phyloP scores from a whole-genome alignment of 495 filamentous ascomycete genomes.

The Bacidia rubella region DNA sequence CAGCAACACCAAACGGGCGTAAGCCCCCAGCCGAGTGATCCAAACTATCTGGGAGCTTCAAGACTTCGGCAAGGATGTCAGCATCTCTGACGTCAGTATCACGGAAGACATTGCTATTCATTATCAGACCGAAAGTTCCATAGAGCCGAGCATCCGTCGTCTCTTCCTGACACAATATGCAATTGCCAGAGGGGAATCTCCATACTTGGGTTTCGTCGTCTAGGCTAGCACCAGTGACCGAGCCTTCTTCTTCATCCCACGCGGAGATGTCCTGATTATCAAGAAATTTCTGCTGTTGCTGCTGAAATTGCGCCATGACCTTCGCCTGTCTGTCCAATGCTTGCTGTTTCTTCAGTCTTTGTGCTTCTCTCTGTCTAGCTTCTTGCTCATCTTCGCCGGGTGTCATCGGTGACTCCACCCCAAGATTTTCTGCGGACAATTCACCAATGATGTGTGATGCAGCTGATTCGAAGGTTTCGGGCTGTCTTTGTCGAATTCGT shows the following conservation, averaged over 20 bases:
- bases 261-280: constrained; percentile 71
- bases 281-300: constrained; percentile 89
- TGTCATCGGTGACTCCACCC: constrained; percentile 43
- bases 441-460: constrained; percentile 26
- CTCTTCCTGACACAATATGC: constrained; percentile 93
- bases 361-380: constrained; percentile 35
- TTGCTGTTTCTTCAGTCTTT: constrained; percentile 76
- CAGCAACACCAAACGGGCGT: constrained; percentile 79
- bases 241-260: constrained; percentile 66
- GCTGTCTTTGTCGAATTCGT: constrained; percentile 71
- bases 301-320: constrained; percentile 94
- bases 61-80: constrained; percentile 74
- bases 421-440: constrained; percentile 35
- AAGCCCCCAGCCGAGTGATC: constrained; percentile 71
- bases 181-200: constrained; percentile 90
- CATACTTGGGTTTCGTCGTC: constrained; percentile 62
- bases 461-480: constrained; percentile 51
- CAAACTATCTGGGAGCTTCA: constrained; percentile 60
- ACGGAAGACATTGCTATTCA: constrained; percentile 73
- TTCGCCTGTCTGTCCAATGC: constrained; percentile 77
- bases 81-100: constrained; percentile 69
- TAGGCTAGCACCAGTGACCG: constrained; percentile 35
- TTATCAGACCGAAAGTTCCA: constrained; percentile 81
- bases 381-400: constrained; percentile 24
- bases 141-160: constrained; percentile 79